Evolutionary conservation across 768 basidiomycete genomes (phyloP).

Genomic region (Ramaria sp.): DNA sequence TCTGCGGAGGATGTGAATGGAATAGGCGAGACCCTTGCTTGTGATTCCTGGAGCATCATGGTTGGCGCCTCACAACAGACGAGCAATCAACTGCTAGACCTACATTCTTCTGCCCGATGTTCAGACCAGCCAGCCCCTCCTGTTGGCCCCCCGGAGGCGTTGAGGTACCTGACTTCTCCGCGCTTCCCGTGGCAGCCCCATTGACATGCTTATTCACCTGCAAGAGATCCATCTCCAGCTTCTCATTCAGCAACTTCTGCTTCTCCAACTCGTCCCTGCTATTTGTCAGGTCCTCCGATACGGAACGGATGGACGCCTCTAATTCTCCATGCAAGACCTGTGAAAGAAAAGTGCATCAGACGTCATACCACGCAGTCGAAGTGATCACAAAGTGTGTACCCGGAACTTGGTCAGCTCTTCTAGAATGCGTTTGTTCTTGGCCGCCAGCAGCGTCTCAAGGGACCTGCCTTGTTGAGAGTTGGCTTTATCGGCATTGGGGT

Average conservation of each 20-base stretch:
- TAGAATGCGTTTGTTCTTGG: slow-evolving; percentile 85
- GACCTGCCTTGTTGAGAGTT: slow-evolving; percentile 70
- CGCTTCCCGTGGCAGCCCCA: slow-evolving; percentile 15
- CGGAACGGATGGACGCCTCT: slow-evolving; percentile 50
- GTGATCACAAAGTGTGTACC: slow-evolving; percentile 29
- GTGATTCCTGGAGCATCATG: slow-evolving; percentile 6
- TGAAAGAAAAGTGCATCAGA: not conserved
- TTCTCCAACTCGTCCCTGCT: slow-evolving; percentile 62
- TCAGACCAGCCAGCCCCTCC: slow-evolving; percentile 65
- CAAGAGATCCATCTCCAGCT: slow-evolving; percentile 83
- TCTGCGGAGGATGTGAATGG: slow-evolving; percentile 71
- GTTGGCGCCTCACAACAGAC: not conserved
- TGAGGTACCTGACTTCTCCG: slow-evolving; percentile 17
- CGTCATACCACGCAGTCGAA: not conserved
- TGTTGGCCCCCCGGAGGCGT: slow-evolving; percentile 17
- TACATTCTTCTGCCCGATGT: slow-evolving; percentile 41
- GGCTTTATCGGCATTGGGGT: slow-evolving; percentile 82
- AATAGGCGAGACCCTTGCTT: slow-evolving; percentile 42
- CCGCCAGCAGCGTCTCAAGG: slow-evolving; percentile 81
- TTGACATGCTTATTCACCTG: slow-evolving; percentile 56
- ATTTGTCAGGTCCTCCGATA: slow-evolving; percentile 46
- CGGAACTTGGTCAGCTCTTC: slow-evolving; percentile 90
- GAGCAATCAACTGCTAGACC: not conserved
- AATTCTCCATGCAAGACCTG: slow-evolving; percentile 81
- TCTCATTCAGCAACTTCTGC: slow-evolving; percentile 75